Evolutionary conservation across 2,329 filamentous ascomycete genomes (phyloP), one percentile per base, ranked within the genome.

Genomic region (Trichophyton rubrum): DNA sequence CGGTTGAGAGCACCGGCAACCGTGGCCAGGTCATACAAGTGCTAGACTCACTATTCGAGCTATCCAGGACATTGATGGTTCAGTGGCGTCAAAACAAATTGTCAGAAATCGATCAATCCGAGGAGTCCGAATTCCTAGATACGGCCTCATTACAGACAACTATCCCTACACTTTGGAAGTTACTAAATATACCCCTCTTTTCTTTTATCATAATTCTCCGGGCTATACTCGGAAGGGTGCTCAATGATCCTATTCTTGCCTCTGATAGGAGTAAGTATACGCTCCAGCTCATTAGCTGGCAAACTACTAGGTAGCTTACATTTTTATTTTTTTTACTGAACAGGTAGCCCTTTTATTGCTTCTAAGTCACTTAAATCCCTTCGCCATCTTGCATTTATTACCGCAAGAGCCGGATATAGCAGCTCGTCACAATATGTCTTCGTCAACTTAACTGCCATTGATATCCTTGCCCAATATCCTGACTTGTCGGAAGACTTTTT

Each of bases 401-500:
- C 89, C 0, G 85, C 85, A 13, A 82, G 88, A 43, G 81, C 88
- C 60, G 86, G 87, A 20, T 85, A 86, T 60, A 83, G 82, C 63
- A 81, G 84, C 1, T 95, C 95, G 67, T 89, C 91, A 59, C 87
- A 89, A 61, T 92, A 95, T 72, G 85, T 82, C 1, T 96, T 96
- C 69, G 86, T 89, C 27, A 90, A 90, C 67, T 80, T 95, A 22
- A 85, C 88, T 0, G 85, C 90, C 2, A 84, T 96, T 64, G 91
- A 96, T 71, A 85, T 90, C 43, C 80, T 96, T 3, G 80, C 86
- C 7, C 82, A 85, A n/a, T 87, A 89, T 66, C 81, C 86, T 0
- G 75, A 78, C 9, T 80, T 87, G 30, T 80, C 84, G 3, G 81
- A 86, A 62, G 78, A 80, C 20, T 89, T 95, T 66, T 75, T 95